A percentile compares a stretch with the other conserved stretches of the same genome.
These are phyloP conservation scores for Penicillium sp. DNA, from an alignment of 2,329 filamentous ascomycete species.

Conservation along the genomic window DNA sequence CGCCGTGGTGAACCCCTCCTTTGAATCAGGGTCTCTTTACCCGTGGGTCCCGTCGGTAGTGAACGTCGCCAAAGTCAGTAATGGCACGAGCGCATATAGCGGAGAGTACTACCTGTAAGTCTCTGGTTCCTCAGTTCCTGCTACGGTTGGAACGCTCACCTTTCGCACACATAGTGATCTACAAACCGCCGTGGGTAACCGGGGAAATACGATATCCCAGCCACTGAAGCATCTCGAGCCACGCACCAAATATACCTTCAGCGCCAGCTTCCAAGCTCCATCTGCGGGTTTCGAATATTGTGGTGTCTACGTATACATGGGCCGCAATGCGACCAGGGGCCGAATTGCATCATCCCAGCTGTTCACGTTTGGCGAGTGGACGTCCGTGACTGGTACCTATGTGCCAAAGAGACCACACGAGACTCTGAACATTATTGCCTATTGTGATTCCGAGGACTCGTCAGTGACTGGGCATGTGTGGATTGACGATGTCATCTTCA, in stretches of 20 bases:
- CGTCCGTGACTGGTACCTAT: constrained; percentile 19
- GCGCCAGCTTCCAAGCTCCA: constrained; percentile 15
- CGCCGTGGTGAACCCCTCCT: constrained; percentile 25
- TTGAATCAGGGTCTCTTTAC: constrained; percentile 23
- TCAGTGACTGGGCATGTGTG: constrained; percentile 18
- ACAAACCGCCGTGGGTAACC: constrained; percentile 25
- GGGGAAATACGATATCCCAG: constrained; percentile 25
- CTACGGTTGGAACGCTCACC: neutral
- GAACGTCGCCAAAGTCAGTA: constrained; percentile 23
- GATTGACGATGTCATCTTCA: constrained; percentile 27
- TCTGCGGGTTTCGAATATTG: constrained; percentile 17
- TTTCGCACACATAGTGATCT: constrained; percentile 14
- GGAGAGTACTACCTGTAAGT: constrained; percentile 27
- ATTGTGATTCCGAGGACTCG: constrained; percentile 21
- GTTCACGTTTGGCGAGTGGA: constrained; percentile 20
- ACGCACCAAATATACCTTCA: constrained; percentile 21
- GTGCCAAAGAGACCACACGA: constrained; percentile 15
- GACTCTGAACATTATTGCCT: constrained; percentile 18
- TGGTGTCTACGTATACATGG: constrained; percentile 18
- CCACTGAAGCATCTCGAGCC: constrained; percentile 16
- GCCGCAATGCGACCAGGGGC: constrained; percentile 21
- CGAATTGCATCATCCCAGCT: constrained; percentile 12
- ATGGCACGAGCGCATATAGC: constrained; percentile 17
- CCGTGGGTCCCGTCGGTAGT: constrained; percentile 25
- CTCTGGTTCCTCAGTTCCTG: too few relatives aligned